These are phyloP conservation scores for Lotmaria passim DNA, from an alignment of 208 protist genomes.

Conservation along the genomic window DNA sequence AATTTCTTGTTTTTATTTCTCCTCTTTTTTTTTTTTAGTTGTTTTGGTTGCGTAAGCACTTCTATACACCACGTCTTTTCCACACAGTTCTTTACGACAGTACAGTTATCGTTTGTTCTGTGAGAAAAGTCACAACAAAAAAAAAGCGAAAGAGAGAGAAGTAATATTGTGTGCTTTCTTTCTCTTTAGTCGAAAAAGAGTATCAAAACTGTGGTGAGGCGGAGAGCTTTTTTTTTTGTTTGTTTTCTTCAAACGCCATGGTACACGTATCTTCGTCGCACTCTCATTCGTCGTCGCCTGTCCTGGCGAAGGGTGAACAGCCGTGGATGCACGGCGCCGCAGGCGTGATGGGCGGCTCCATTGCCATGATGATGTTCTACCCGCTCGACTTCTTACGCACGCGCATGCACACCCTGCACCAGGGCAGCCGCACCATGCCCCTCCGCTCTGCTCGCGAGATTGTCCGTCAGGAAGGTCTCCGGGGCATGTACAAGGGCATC, in stretches of 20 bases:
- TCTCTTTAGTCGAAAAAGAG: too few relatives aligned
- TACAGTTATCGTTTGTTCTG: too few relatives aligned
- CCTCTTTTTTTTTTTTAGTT: background rate
- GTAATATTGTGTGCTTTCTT: too few relatives aligned
- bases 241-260: background rate
- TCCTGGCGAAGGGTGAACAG: slow-evolving; percentile 28
- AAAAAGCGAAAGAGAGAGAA: too few relatives aligned
- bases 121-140: too few relatives aligned
- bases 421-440: slow-evolving; percentile 47
- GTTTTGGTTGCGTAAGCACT: too few relatives aligned
- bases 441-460: slow-evolving; percentile 58
- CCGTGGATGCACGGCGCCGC: slow-evolving; percentile 80
- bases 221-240: background rate
- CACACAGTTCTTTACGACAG: too few relatives aligned
- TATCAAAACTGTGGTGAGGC: too few relatives aligned
- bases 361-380: slow-evolving; percentile 83
- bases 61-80: too few relatives aligned
- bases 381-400: slow-evolving; percentile 87
- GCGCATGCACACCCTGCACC: slow-evolving; percentile 76
- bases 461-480: slow-evolving; percentile 62
- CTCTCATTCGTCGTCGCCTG: background rate
- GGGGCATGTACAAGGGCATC: slow-evolving; percentile 82
- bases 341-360: slow-evolving; percentile 66
- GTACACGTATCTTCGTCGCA: background rate
- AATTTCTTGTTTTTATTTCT: slow-evolving; percentile 6